Evolutionary conservation across 2,329 filamentous ascomycete genomes (phyloP), one percentile per base, ranked within the genome.

Genomic region (Pseudogymnoascus sp.): DNA sequence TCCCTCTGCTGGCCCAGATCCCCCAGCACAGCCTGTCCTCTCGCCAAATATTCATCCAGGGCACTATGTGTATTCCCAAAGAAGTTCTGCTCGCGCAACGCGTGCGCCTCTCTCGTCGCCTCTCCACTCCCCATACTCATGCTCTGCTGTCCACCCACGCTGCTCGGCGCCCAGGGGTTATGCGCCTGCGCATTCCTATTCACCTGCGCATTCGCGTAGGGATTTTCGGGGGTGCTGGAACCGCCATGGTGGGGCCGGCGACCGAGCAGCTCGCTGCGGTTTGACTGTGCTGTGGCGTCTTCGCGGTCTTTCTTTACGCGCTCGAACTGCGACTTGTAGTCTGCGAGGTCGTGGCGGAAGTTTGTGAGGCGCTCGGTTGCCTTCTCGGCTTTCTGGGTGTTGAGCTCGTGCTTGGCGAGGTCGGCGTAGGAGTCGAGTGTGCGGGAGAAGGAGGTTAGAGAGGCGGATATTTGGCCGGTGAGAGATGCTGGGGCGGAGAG

Each of bases 361-460:
- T 86, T 90, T 74, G 89, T 89, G 62, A 96, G 81, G 47, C 94
- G 85, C 71, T 95, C 91, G 65, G 85, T 81, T 1, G 93, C 94
- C 71, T 97, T 96, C 63, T 94, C 88, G 68, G 96, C 90, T 76
- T 97, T 99, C 63, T 90, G 88, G 4, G 89, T 83, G 61, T 96
- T 92, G 33, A 96, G 85, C 74, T 99, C 94, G 69, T 93, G 89
- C 66, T 90, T 89, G 1, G 92, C 88, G 30, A 96, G 85, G 61
- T 83, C 82, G 70, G 88, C 85, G 79, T 99, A 99, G 72, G 97
- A 92, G 76, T 97, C 92, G 66, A 99, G 82, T 0, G 91, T 96
- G 64, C 94, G 90, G 54, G 89, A 85, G 74, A 99, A 92, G 63
- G 92, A 76, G 43, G 89, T 86, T 30, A 95, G 78, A 12, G 89